Percentiles rank a stretch among this genome's conserved stretches.
Conservation (phyloP, 1,284 basidiomycete genomes). For the Fomitopsis schrenkii region DNA sequence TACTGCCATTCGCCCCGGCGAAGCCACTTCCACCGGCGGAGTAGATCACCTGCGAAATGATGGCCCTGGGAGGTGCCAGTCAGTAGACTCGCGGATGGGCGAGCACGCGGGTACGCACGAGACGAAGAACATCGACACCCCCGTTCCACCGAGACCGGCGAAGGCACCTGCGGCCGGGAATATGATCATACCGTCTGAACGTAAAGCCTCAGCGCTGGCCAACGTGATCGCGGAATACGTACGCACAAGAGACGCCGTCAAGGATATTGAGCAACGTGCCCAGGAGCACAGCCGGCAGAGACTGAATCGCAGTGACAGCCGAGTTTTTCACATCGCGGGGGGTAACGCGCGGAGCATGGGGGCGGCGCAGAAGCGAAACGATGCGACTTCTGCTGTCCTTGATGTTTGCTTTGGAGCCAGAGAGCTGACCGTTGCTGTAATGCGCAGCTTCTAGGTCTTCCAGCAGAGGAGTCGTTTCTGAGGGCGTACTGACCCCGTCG, state of each 20-base stretch:
- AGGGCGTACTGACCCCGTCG: neutral
- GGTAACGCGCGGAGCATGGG: neutral
- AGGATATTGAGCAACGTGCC: slow-evolving; percentile 89
- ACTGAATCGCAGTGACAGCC: slow-evolving; percentile 37
- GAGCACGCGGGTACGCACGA: slow-evolving; percentile 44
- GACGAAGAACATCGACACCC: slow-evolving; percentile 94
- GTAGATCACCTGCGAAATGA: slow-evolving; percentile 85
- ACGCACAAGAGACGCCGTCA: slow-evolving; percentile 88
- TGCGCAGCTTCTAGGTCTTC: slow-evolving; percentile 24
- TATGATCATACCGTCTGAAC: slow-evolving; percentile 78
- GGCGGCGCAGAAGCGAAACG: neutral
- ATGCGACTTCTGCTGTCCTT: slow-evolving; percentile 12
- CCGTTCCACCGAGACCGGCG: slow-evolving; percentile 78
- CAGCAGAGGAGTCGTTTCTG: slow-evolving; percentile 22
- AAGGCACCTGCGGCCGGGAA: slow-evolving; percentile 87
- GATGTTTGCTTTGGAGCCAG: slow-evolving; percentile 8
- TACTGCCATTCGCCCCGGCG: slow-evolving; percentile 87
- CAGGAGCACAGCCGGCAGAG: slow-evolving; percentile 82
- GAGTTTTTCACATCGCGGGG: slow-evolving; percentile 9
- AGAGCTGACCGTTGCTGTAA: slow-evolving; percentile 12
- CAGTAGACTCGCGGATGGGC: neutral
- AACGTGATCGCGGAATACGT: neutral
- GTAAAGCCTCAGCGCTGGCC: neutral
- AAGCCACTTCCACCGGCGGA: slow-evolving; percentile 88
- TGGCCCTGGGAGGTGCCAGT: slow-evolving; percentile 36